Conservation (phyloP, 805 yeast species). For the Wickerhamomyces sydowiorum region DNA sequence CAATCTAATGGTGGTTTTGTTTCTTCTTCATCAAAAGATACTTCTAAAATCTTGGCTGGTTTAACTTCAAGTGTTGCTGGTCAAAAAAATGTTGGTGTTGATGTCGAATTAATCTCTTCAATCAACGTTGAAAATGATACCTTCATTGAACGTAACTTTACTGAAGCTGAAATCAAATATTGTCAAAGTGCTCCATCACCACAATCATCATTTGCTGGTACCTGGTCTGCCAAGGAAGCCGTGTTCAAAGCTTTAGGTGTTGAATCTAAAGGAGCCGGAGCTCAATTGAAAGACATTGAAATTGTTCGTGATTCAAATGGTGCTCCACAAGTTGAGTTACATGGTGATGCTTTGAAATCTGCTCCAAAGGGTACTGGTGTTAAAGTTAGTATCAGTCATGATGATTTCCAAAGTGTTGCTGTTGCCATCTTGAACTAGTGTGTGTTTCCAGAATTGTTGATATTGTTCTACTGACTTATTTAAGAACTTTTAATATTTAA, state of each 20-base stretch:
- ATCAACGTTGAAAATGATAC: conserved; percentile 86
- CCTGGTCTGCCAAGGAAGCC: conserved; percentile 99
- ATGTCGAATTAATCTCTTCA: conserved; percentile 82
- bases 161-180: conserved; percentile 71
- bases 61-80: conserved; percentile 43
- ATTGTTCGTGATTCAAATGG: conserved; percentile 58
- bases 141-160: conserved; percentile 89
- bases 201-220: conserved; percentile 90
- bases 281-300: conserved; percentile 87
- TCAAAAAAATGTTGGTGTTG: conserved; percentile 83
- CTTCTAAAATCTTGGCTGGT: conserved; percentile 55
- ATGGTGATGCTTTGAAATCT: conserved; percentile 70
- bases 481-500: not conserved
- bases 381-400: conserved; percentile 91
- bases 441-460: too few species aligned
- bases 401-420: conserved; percentile 95
- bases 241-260: conserved; percentile 94
- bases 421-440: conserved; percentile 65
- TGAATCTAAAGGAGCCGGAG: conserved; percentile 90
- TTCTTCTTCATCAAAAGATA: conserved; percentile 42
- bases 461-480: too few species aligned
- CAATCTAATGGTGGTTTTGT: conserved; percentile 42
- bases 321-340: conserved; percentile 75
- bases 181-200: conserved; percentile 70
- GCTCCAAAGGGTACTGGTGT: conserved; percentile 69